Conservation (phyloP, 2,329 filamentous ascomycete genomes). For the Fusarium sterilihyphosum region DNA sequence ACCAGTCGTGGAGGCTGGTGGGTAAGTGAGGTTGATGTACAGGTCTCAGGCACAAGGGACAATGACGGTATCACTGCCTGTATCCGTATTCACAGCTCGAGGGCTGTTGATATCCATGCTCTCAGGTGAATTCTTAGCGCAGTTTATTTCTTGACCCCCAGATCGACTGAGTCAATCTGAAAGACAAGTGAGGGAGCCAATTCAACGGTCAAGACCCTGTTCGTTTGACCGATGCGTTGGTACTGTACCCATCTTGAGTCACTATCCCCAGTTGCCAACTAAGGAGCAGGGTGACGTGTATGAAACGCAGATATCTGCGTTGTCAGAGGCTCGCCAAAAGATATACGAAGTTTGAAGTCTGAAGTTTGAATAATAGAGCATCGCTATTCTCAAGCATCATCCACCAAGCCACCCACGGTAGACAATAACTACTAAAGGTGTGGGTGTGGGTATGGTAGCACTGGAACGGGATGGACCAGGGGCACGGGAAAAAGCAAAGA, state of each 20-base stretch:
- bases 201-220: neutral
- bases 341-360: neutral
- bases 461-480: conserved; percentile 32
- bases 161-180: conserved; percentile 5
- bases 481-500: conserved; percentile 39
- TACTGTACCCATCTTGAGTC: neutral
- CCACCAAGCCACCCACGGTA: neutral
- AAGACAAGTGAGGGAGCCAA: conserved; percentile 16
- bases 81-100: conserved; percentile 2
- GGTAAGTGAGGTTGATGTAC: neutral
- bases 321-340: conserved; percentile 7
- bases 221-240: neutral
- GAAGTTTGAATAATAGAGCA: neutral
- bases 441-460: conserved; percentile 35
- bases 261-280: conserved; percentile 2
- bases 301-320: conserved; percentile 11
- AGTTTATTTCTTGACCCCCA: neutral
- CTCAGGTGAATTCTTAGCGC: neutral
- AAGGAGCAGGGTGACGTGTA: conserved; percentile 30
- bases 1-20: neutral
- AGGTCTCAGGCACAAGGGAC: neutral
- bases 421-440: neutral
- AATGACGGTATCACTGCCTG: neutral
- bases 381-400: neutral
- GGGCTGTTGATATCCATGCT: neutral